Evolutionary conservation across 768 basidiomycete genomes (phyloP).

Genomic region (Boletus coccyginus): DNA sequence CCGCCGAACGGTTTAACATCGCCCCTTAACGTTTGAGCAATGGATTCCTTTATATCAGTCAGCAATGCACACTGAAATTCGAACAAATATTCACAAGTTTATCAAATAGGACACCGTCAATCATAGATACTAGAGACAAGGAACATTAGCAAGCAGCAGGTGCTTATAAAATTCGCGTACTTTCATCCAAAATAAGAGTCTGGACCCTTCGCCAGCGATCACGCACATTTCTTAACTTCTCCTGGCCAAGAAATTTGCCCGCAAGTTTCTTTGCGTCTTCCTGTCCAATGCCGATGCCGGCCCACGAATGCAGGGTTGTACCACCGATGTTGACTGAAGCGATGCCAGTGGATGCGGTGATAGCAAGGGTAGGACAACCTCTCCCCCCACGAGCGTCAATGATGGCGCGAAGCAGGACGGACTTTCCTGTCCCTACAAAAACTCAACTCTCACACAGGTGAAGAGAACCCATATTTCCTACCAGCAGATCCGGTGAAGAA

Average conservation of each 20-base stretch:
- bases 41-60: slow-evolving; percentile 44
- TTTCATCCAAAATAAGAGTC: slow-evolving; percentile 83
- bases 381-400: slow-evolving; percentile 48
- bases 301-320: slow-evolving; percentile 77
- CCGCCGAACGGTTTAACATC: slow-evolving; percentile 72
- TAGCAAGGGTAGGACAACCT: slow-evolving; percentile 44
- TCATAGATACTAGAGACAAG: slow-evolving; percentile 72
- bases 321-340: slow-evolving; percentile 85
- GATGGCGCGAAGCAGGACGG: slow-evolving; percentile 74
- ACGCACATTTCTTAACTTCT: slow-evolving; percentile 38
- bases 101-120: slow-evolving; percentile 77
- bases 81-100: slow-evolving; percentile 53
- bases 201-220: slow-evolving; percentile 60
- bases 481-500: slow-evolving; percentile 91
- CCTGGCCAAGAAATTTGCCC: slow-evolving; percentile 49
- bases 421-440: slow-evolving; percentile 72
- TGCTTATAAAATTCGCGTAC: slow-evolving; percentile 39
- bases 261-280: slow-evolving; percentile 51
- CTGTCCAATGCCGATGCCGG: slow-evolving; percentile 73
- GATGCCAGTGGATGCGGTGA: slow-evolving; percentile 79
- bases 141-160: background rate
- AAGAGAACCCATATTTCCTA: background rate
- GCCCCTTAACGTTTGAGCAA: slow-evolving; percentile 58
- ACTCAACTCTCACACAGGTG: background rate
- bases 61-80: slow-evolving; percentile 36